A percentile compares a stretch with the other conserved stretches of the same genome.
Conservation (phyloP, 2,329 filamentous ascomycete genomes). For the Huntiella bhutanensis region DNA sequence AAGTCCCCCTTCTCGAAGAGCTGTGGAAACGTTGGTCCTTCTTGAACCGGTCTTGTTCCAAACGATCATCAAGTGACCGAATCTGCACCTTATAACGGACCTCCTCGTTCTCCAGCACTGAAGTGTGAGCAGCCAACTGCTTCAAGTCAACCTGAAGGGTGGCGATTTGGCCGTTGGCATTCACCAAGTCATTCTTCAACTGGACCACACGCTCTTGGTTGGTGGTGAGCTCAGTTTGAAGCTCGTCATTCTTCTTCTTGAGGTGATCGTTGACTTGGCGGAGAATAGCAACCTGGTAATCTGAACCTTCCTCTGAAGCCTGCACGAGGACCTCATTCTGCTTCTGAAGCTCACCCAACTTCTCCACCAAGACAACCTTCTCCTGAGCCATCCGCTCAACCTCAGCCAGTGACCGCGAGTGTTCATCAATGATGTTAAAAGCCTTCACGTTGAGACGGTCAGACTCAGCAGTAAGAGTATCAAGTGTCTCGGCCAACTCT, state of each 20-base stretch:
- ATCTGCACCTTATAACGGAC: constrained; percentile 11
- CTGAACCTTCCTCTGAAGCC: constrained; percentile 2
- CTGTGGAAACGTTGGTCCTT: constrained; percentile 4
- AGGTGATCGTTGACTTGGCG: constrained; percentile 7
- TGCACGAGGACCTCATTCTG: constrained; percentile 1
- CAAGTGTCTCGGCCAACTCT: constrained; percentile 1
- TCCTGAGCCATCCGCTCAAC: constrained; percentile 5
- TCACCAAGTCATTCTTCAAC: constrained; percentile 7
- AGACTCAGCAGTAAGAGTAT: constrained; percentile 1
- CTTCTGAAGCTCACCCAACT: constrained; percentile 1
- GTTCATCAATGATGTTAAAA: constrained; percentile 4
- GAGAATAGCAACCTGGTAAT: constrained; percentile 4
- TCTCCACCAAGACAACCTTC: constrained; percentile 1
- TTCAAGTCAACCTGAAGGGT: constrained; percentile 4
- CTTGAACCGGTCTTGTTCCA: constrained; percentile 4
- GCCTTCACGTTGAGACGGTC: constrained; percentile 5
- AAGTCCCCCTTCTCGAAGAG: constrained; percentile 1
- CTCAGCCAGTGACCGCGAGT: not conserved
- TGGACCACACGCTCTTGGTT: not conserved
- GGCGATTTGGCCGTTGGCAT: constrained; percentile 3
- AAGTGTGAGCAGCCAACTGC: constrained; percentile 4
- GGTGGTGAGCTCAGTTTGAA: constrained; percentile 2
- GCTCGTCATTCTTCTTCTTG: not conserved
- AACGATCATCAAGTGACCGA: constrained; percentile 6
- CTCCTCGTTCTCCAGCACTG: constrained; percentile 6